Evolutionary conservation across 108 stramenopile species (phyloP), one percentile per base, ranked within the genome.

Genomic region (Conticribra weissflogii): DNA sequence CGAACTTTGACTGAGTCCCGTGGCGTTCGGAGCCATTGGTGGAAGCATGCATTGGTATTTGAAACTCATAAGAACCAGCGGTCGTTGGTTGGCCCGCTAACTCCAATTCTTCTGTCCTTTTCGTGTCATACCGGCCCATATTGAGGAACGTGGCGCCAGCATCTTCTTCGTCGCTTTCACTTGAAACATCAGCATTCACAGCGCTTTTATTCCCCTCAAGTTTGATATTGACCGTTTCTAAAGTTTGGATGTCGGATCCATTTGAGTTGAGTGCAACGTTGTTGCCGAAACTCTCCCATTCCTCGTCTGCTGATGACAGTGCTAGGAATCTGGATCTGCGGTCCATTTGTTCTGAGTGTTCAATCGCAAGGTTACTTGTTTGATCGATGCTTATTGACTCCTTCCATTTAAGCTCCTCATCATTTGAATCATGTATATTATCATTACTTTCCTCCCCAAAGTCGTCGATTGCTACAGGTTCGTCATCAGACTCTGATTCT

Each of bases 281-380:
- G n/a, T 24, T 65, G 19, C 78, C 70, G 70, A 69, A 79, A 14
- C 34, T 53, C 24, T 28, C 78, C 78, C 78, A 79, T 21, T 79
- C 78, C 36, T 71, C 50, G 16, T 67, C 58, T 56, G 78, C 78
- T 7, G 77, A 54, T 3, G 70, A 24, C 25, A 78, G 52, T 47
- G 49, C 69, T 19, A 46, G 16, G 18, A 66, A 56, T 30, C 53
- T 59, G 29, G 48, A 65, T 19, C 24, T 16, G 17, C 59, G 54
- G 34, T 36, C 17, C 16, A 27, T 33, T 54, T 12, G 21, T 18
- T 34, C n/a, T 51, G 53, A 54, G 25, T 4, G 45, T 17, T 56
- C 30, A 3, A 49, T 17, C 17, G 17, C 17, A 23, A 7, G 8
- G 8, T 24, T 15, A 56, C 7, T 23, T 29, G 28, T 23, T 25